Evolutionary conservation across 805 yeast genomes (phyloP), one percentile per base, ranked within the genome.

Genomic region (Saccharomycopsis fermentans): DNA sequence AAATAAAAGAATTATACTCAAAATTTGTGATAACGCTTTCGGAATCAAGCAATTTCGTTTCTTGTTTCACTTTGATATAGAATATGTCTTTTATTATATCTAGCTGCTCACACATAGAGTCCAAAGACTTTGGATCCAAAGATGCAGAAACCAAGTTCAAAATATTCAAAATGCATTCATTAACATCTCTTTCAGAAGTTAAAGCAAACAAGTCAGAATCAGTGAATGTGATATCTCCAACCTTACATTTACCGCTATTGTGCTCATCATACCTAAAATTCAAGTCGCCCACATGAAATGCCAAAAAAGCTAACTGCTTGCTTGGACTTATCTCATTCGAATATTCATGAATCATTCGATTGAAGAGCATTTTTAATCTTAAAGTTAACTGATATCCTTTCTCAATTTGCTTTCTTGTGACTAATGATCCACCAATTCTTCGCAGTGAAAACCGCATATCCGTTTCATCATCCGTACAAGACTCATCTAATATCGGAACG

Each of bases 101-200:
- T 56, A 78, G 71, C 67, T 92, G 97, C 68, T 92, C 98, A 24
- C 82, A 79, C 65, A 90, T 91, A 27, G 72, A 75, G 1, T 72
- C 78, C 53, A 85, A 67, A 1, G 70, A 69, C 16, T 75, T 76
- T 0, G 96, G 95, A 55, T 79, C 82, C 59, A 87, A 77, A 0
- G 96, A 95, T 27, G 96, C 88, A 68, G 92, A 97, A 39, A 94
- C 74, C 69, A 92, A 98, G 63, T 86, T 87, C 14, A 91, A 76
- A 6, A 94, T 97, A 69, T 94, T 94, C 58, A 91, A 96, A 66
- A 92, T 90, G 70, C 98, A 92, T 69, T 94, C 99, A 0, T 97
- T 90, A 19, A 94, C 98, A 74, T 94, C 99, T 43, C 50, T 43
- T 29, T 43, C 69, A 94, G 99, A 69, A 94, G 99, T 43, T 12